These are phyloP conservation scores for Chloranthus sessilifolius DNA, from an alignment of 164 flowering plant species.

Conservation along the genomic window DNA sequence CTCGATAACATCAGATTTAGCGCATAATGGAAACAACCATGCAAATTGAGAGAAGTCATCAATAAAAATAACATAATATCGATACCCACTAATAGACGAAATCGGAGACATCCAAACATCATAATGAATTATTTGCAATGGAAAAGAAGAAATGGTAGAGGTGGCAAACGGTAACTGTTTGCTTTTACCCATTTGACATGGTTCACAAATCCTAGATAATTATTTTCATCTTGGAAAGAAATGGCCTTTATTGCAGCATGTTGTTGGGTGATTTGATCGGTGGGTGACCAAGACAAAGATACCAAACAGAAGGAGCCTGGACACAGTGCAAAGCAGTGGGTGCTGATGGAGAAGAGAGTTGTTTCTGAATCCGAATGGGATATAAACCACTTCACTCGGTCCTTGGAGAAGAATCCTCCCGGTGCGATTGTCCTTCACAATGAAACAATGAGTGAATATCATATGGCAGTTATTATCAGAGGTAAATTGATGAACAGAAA, in stretches of 20 bases:
- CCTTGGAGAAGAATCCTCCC: background rate
- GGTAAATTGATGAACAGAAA: background rate
- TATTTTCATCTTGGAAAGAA: too few species aligned
- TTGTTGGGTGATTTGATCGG: background rate
- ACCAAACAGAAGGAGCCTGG: background rate
- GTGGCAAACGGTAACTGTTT: background rate
- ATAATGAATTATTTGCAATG: background rate
- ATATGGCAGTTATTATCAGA: background rate
- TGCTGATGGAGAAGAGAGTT: too few species aligned
- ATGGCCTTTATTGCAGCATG: too few species aligned
- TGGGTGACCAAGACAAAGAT: background rate
- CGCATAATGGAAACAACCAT: background rate
- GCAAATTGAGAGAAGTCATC: background rate
- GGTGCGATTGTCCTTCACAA: background rate
- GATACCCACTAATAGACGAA: background rate
- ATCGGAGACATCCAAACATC: background rate
- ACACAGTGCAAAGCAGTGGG: too few species aligned
- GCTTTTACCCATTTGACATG: constrained; percentile 1
- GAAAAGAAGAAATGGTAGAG: background rate
- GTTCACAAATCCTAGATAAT: background rate
- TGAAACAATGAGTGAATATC: background rate
- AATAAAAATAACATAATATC: background rate
- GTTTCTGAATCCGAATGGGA: background rate
- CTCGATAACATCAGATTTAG: background rate
- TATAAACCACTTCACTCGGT: background rate